Base-by-base conservation (phyloP, 257 asterid species). In the Voacanga thouarsii region DNA sequence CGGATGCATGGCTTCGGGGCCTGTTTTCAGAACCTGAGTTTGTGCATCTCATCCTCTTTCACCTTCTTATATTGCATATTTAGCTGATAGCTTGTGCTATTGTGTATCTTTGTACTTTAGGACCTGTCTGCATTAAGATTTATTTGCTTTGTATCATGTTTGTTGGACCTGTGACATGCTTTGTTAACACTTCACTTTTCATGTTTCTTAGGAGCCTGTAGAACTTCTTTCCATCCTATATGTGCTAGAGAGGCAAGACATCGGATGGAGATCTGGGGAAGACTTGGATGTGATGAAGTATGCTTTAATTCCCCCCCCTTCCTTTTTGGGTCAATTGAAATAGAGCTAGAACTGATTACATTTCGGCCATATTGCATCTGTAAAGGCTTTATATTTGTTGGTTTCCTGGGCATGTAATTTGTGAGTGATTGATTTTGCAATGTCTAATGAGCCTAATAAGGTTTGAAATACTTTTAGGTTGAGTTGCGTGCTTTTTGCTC, bases 181-280 rank as follows among this genome's bases (percentile, higher is more conserved):
- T 83, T 67, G 75, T 83, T 82, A 69, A 82, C 73, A 14, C 14
- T 71, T 66, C 76, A 80, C 81, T 65, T 84, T 89, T 81, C 49
- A 72, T 83, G 76, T 79, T 82, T 83, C 56, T 56, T 90, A 96
- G 99, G 98, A 82, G 89, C 97, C 87, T 96, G 99, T 87, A 92
- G 99, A 88, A 91, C 94, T 74, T 90, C 98, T 41, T 96, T 96
- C 86, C 99, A 96, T 86, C 99, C 99, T 79, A 87, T 92, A 75
- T 96, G 99, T 89, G 99, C 98, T 47, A 88, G 99, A 89, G 99
- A 96, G 83, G 98, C 97, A 72, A 84, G 84, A 74, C 93, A 93
- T 83, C 86, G 94, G 85, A 90, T 96, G 98, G 98, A 96, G 90
- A 93, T 96, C 80, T 96, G 99, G 99, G 98, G 97, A 64, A 93